These are phyloP conservation scores for Microglena sp. DNA, from an alignment of 139 green algal species.

Conservation along the genomic window DNA sequence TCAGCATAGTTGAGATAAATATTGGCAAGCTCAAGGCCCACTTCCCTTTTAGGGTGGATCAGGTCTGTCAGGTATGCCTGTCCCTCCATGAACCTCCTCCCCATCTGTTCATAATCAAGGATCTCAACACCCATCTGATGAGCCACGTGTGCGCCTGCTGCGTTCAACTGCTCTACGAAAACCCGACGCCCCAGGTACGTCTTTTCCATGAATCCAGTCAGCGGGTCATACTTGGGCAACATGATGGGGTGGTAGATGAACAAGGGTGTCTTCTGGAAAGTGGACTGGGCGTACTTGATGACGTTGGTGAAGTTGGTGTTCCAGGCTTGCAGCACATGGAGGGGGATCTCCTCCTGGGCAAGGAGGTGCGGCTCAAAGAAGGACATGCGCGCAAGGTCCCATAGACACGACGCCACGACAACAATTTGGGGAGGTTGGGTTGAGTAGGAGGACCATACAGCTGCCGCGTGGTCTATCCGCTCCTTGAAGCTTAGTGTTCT, in stretches of 20 bases:
- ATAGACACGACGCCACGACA: constrained; percentile 8
- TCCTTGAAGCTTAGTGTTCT: not conserved
- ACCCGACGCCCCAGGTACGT: constrained; percentile 4
- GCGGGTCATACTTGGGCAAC: constrained; percentile 3
- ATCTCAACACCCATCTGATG: constrained; percentile 10
- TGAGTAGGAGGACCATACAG: constrained; percentile 3
- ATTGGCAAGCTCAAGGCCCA: constrained; percentile 17
- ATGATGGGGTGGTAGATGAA: constrained; percentile 9
- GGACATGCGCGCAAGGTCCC: constrained; percentile 17
- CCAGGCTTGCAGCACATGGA: not conserved
- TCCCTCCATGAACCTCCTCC: constrained; percentile 12
- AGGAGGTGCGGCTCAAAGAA: constrained; percentile 2
- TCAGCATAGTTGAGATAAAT: constrained; percentile 14
- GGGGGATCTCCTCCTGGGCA: not conserved
- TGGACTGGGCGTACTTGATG: not conserved
- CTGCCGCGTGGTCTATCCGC: not conserved
- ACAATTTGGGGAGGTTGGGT: constrained; percentile 5
- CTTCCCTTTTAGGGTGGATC: constrained; percentile 12
- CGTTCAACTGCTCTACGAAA: constrained; percentile 13
- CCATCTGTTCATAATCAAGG: constrained; percentile 11
- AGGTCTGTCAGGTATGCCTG: constrained; percentile 14
- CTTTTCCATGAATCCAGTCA: constrained; percentile 13
- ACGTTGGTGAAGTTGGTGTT: constrained; percentile 10
- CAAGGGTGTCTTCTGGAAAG: not conserved
- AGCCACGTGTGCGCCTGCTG: not conserved